These are phyloP conservation scores for Gamsiella multidivaricata DNA, from an alignment of 192 early-diverging fungal genomes.

Conservation along the genomic window DNA sequence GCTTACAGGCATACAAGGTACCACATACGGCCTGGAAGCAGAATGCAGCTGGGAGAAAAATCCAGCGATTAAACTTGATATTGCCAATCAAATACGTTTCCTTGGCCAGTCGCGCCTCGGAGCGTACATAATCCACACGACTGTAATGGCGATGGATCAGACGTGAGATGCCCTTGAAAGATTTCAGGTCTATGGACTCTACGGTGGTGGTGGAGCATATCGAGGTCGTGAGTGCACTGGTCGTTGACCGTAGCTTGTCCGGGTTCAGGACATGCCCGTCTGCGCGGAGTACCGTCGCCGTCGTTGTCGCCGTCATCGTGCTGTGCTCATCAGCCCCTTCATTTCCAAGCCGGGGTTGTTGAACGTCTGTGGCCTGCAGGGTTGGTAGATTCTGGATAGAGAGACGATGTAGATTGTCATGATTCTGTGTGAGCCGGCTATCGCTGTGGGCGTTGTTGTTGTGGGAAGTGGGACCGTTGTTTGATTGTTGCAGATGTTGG, in stretches of 20 bases:
- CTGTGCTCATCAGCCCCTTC: too few relatives aligned
- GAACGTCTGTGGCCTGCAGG: not conserved
- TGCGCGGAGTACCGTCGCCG: not conserved
- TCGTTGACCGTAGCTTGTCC: conserved; percentile 20
- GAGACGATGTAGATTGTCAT: conserved; percentile 10
- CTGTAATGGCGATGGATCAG: conserved; percentile 44
- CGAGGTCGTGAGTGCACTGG: conserved; percentile 35
- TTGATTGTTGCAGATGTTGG: conserved; percentile 15
- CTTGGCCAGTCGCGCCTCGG: conserved; percentile 30
- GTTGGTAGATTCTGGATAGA: conserved; percentile 22
- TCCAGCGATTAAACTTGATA: conserved; percentile 66
- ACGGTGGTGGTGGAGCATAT: conserved; percentile 49
- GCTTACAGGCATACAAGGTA: conserved; percentile 69
- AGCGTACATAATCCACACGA: conserved; percentile 34
- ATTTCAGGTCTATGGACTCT: conserved; percentile 18
- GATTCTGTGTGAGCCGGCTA: conserved; percentile 10
- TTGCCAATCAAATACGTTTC: conserved; percentile 50
- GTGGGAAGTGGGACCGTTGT: not conserved
- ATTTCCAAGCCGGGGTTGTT: not conserved
- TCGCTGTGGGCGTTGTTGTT: not conserved
- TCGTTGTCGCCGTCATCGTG: not conserved
- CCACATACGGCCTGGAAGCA: conserved; percentile 73
- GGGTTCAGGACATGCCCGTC: conserved; percentile 23
- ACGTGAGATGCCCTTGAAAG: conserved; percentile 29
- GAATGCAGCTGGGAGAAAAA: conserved; percentile 66